Evolutionary conservation across 1,139 yeast species (phyloP).

Genomic region (Kluyveromyces sp.): DNA sequence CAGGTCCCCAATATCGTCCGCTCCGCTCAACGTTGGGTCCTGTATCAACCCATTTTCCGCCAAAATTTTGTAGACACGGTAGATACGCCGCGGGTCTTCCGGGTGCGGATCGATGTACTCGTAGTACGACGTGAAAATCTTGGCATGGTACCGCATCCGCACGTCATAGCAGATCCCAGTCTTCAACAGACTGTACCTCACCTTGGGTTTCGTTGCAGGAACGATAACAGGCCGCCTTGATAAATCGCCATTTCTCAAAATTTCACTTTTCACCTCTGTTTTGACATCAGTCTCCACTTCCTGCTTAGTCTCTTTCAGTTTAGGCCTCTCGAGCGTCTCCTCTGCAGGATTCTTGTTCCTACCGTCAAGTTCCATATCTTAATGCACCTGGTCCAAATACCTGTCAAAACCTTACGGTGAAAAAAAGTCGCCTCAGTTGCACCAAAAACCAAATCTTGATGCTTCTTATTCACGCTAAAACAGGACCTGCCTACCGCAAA

Average conservation of each 20-base stretch:
- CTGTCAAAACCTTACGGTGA: neutral
- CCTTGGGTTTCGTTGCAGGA: constrained; percentile 40
- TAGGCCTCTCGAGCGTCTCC: constrained; percentile 5
- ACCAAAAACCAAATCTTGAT: too few species aligned
- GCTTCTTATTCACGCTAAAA: too few species aligned
- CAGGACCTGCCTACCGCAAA: too few species aligned
- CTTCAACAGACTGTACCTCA: constrained; percentile 59
- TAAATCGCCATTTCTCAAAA: constrained; percentile 3
- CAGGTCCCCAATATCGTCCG: constrained; percentile 71
- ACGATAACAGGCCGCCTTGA: constrained; percentile 41
- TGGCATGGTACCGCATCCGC: constrained; percentile 95
- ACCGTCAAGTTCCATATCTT: neutral
- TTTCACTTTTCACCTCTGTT: neutral
- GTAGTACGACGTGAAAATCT: constrained; percentile 81
- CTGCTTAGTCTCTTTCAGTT: neutral
- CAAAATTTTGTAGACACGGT: constrained; percentile 82
- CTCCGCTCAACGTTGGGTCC: constrained; percentile 75
- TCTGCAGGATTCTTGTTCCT: constrained; percentile 4
- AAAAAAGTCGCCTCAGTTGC: neutral
- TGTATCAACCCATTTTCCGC: constrained; percentile 89
- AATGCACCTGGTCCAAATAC: neutral
- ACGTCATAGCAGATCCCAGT: constrained; percentile 96
- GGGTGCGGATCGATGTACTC: constrained; percentile 99
- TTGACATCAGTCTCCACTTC: neutral
- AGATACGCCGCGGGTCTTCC: constrained; percentile 95